Evolutionary conservation across 148 eudicot species (phyloP), one percentile per base, ranked within the genome.

Genomic region (Gaultheria prostrata): DNA sequence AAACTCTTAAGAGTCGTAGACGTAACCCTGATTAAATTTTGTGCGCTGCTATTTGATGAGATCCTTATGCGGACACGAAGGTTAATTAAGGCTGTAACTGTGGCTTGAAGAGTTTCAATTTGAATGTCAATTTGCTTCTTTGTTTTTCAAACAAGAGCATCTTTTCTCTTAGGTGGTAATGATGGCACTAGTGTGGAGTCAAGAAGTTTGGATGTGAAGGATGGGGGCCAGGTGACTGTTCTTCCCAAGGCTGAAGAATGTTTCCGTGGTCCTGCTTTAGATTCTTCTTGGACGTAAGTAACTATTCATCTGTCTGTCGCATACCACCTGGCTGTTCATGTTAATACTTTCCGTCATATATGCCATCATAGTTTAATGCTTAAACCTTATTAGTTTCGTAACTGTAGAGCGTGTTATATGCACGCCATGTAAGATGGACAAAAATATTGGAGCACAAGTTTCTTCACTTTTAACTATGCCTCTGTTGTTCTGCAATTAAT

Each of bases 221-320:
- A 82, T 46, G 50, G 63, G 72, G 77, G 77, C 71, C 26, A 53
- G 45, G 24, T 20, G 49, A 77, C 76, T 74, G 14, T 45, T 54
- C 54, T 61, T 43, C 70, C 65, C 45, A 78, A 77, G 39, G 70
- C 57, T 82, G 89, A 88, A 59, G 80, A 82, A 18, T 78, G 14
- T 77, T 86, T 86, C 56, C 92, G 82, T 21, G 88, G 85, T 85
- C 94, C 93, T 82, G 88, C 95, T 67, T 46, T 69, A 76, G 54
- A 69, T 86, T 84, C 90, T 39, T 84, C 86, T 49, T 94, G 98
- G 98, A 91, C 78, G 98, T 94, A 86, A 91, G 93, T 87, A 57
- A 49, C 83, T 78, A 67, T 28, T 63, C 21, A 46, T 53, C 15
- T 2, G 45, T 51, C 78, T 82, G 43, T 21, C 24, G 3, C 63